Base-by-base conservation (phyloP, 1,139 yeast genomes). In the Pichia kudriavzevii region DNA sequence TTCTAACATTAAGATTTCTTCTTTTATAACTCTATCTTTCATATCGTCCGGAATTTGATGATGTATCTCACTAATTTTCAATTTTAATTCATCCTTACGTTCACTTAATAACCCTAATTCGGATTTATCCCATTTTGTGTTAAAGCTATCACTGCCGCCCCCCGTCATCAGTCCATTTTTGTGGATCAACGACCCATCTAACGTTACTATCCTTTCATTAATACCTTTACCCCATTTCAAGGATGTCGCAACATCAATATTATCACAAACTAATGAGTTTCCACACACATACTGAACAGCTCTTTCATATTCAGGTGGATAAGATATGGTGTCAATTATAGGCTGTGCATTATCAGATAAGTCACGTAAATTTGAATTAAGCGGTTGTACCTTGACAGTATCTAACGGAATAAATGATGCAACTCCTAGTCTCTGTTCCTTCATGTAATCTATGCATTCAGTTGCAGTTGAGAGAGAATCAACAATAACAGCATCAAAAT, bases 111-210 rank as follows among this genome's bases (percentile, higher is more conserved):
- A 63, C 36, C 72, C 72, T 49, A 76, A 72, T 46, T 81, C 87
- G 35, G 72, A 70, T 49, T 80, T 84, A 51, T 79, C 87, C 95
- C 95, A 85, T 46, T 73, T 69, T 40, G 54, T 48, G 4, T 59
- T 51, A 28, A 59, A 60, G 21, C 58, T 67, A 47, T 48, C 63
- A 28, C 63, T 63, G 51, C 50, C 59, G 45, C 97, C 97, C 59
- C 96, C 97, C 11, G 97, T 82, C 94, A 91, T 84, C 31, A 87
- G 65, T 7, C 95, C 95, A 9, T 91, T 79, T 49, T 74, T 76
- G 53, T 85, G 91, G 37, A 91, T 82, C 22, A 87, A 66, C 0
- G 94, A 74, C 1, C 98, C 98, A 34, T 85, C 87, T 8, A 84
- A 52, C 1, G 95, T 75, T 2, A 88, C 94, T 30, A 83, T 67